Base-by-base conservation (phyloP, 1,284 basidiomycete genomes). In the Wallemia hederae region DNA sequence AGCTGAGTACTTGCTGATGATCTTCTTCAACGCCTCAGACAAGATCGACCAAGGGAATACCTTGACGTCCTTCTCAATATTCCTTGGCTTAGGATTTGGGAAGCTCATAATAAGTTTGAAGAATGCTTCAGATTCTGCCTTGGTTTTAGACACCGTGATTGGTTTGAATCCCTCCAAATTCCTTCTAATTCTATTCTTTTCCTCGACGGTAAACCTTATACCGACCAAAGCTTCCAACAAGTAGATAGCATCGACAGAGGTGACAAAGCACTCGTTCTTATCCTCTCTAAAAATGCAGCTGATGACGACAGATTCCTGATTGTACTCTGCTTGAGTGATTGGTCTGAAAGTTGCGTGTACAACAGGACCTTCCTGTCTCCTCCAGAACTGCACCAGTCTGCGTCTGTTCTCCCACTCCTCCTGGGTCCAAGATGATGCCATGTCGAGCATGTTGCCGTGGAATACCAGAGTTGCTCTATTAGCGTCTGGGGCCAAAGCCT, bases 21-120 rank as follows among this genome's bases (percentile, higher is more conserved):
- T 90, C 74, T 94, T 96, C 64, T 86, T 82, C 62, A 97, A 72
- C 0, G 89, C 88, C 62, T 80, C 77, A 3, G 77, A 78, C 14
- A 97, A 75, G 59, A 81, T 74, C 56, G 77, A 78, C 91, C 91
- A 97, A n/a, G 83, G 80, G 68, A 97, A 97, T 1, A 96, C 89
- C 72, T 97, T 97, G 69, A 97, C 78, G 67, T 94, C 89, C 76
- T 97, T 96, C 70, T 96, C 91, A 63, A 97, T 97, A 70, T 92
- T 91, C 60, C 92, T 77, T 2, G 91, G 91, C 70, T 88, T 90
- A 1, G 91, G 91, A 61, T 84, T 80, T 0, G 87, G 85, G 68
- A 94, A 92, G 61, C 85, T 80, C 91, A 97, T 96, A 72, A 97
- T 90, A 64, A 81, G 77, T 71, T 85, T 82, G 76, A 96, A 97